Conservation (phyloP, 1,139 yeast species). For the Yamadazyma dendronema region DNA sequence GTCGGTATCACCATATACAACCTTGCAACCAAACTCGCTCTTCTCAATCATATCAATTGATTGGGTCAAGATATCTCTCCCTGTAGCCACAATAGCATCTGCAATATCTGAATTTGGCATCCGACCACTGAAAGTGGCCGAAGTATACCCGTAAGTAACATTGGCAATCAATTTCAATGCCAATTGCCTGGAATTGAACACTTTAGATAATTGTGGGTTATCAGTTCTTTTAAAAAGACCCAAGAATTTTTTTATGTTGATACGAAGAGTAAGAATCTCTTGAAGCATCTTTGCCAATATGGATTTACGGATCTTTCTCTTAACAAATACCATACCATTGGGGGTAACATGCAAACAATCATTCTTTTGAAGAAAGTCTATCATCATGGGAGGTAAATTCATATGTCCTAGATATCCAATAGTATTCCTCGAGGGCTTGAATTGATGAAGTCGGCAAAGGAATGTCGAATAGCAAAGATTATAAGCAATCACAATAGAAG, state of each 20-base stretch:
- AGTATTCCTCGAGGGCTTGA: conserved; percentile 32
- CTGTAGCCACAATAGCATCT: conserved; percentile 90
- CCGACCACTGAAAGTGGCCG: conserved; percentile 92
- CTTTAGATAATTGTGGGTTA: conserved; percentile 40
- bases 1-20: conserved; percentile 96
- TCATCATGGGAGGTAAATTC: conserved; percentile 54
- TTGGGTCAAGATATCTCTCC: conserved; percentile 73
- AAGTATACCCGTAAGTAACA: conserved; percentile 93
- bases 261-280: conserved; percentile 77
- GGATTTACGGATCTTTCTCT: conserved; percentile 64
- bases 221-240: conserved; percentile 43
- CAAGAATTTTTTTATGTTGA: conserved; percentile 77
- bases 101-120: conserved; percentile 97
- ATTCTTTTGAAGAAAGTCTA: conserved; percentile 52
- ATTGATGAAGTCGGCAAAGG: conserved; percentile 64
- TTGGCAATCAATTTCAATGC: conserved; percentile 90
- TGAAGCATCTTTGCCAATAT: conserved; percentile 78
- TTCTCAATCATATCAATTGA: conserved; percentile 70
- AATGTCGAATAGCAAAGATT: conserved; percentile 90
- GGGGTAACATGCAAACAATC: conserved; percentile 67
- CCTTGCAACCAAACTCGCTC: conserved; percentile 79
- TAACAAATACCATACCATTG: conserved; percentile 79
- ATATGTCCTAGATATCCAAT: conserved; percentile 43
- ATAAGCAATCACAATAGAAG: conserved; percentile 88
- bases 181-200: conserved; percentile 75